These are phyloP conservation scores for Barnettozyma hawaiiensis DNA, from an alignment of 1,139 yeast genomes.

Conservation along the genomic window DNA sequence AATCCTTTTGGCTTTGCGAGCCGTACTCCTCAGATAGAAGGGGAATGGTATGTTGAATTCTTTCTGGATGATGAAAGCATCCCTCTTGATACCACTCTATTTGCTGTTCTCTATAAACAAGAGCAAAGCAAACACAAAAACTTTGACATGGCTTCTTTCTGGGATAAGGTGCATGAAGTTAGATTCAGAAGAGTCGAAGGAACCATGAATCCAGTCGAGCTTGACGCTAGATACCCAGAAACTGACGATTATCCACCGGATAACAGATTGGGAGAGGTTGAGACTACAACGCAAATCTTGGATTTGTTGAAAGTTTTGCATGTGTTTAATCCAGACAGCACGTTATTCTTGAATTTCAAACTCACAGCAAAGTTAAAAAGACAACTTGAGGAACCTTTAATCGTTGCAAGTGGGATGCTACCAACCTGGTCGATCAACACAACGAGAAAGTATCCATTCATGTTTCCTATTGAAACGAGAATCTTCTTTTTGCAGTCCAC, in stretches of 20 bases:
- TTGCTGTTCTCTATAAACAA: conserved; percentile 68
- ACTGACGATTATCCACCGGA: conserved; percentile 28
- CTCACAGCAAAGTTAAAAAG: conserved; percentile 80
- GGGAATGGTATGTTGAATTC: conserved; percentile 52
- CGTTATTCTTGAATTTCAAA: conserved; percentile 68
- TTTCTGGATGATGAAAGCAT: conserved; percentile 53
- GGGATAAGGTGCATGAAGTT: conserved; percentile 54
- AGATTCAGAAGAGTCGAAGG: conserved; percentile 44
- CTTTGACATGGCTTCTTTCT: conserved; percentile 47
- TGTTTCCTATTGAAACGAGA: conserved; percentile 82
- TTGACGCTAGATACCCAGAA: conserved; percentile 29
- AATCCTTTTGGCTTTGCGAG: conserved; percentile 15
- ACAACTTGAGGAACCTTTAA: conserved; percentile 84
- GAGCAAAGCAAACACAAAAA: conserved; percentile 35
- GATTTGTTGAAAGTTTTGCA: conserved; percentile 49
- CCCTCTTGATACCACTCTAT: conserved; percentile 68
- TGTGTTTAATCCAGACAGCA: conserved; percentile 30
- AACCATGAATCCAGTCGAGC: conserved; percentile 12
- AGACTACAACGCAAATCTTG: conserved; percentile 39
- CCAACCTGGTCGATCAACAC: conserved; percentile 83
- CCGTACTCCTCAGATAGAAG: conserved; percentile 7
- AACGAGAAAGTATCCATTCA: conserved; percentile 69
- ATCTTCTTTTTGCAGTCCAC: conserved; percentile 77
- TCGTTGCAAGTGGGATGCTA: conserved; percentile 80
- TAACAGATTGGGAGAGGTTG: conserved; percentile 32